Percentiles rank a stretch among this genome's conserved stretches.
These are phyloP conservation scores for Trypethelium eluteriae DNA, from an alignment of 495 filamentous ascomycete genomes.

Conservation along the genomic window DNA sequence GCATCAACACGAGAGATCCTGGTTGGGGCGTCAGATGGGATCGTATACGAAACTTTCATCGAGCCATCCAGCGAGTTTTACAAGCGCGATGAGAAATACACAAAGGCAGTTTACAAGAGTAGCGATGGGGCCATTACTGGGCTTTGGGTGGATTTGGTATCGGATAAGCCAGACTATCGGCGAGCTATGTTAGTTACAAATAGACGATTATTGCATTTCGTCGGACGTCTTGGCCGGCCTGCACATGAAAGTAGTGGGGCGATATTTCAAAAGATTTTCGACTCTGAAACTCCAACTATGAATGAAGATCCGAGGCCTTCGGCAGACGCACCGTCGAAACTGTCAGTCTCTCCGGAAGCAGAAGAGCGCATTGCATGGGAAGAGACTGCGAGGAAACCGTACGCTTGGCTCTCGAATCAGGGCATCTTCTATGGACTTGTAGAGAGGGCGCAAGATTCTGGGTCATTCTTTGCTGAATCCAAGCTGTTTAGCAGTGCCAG, in stretches of 20 bases:
- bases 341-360: slow-evolving; percentile 69
- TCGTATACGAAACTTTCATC: slow-evolving; percentile 91
- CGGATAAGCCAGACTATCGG: slow-evolving; percentile 58
- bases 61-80: slow-evolving; percentile 92
- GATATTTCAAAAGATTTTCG: slow-evolving; percentile 81
- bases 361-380: slow-evolving; percentile 44
- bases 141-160: slow-evolving; percentile 67
- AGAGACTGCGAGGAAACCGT: slow-evolving; percentile 55
- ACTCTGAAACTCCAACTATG: slow-evolving; percentile 65
- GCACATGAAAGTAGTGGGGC: slow-evolving; percentile 74
- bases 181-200: slow-evolving; percentile 72
- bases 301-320: slow-evolving; percentile 58
- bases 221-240: slow-evolving; percentile 62
- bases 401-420: slow-evolving; percentile 82
- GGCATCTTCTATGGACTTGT: slow-evolving; percentile 82
- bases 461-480: slow-evolving; percentile 48
- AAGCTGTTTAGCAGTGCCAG: slow-evolving; percentile 67
- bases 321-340: slow-evolving; percentile 49
- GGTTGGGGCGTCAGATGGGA: slow-evolving; percentile 82
- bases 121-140: slow-evolving; percentile 73
- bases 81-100: slow-evolving; percentile 84
- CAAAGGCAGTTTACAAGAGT: slow-evolving; percentile 69
- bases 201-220: slow-evolving; percentile 65
- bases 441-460: not conserved
- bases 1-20: slow-evolving; percentile 94